Conservation (phyloP, 2,329 filamentous ascomycete species). For the Phialophora verrucosa region DNA sequence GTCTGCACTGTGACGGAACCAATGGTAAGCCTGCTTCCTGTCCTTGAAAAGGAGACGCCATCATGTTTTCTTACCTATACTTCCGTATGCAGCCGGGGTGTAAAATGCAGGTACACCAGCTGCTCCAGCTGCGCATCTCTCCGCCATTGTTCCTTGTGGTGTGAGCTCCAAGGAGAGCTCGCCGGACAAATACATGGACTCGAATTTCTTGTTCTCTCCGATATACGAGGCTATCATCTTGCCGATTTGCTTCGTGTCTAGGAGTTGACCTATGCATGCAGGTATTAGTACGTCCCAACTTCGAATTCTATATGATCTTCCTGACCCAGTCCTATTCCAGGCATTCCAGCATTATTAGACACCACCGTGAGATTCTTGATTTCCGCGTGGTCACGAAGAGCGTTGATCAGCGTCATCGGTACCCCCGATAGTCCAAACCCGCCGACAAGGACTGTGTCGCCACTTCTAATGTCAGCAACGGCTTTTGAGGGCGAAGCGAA, state of each 20-base stretch:
- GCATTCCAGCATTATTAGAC: neutral
- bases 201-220: neutral
- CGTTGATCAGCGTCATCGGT: neutral
- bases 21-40: neutral
- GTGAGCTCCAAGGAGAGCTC: neutral
- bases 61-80: neutral
- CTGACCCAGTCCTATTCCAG: neutral
- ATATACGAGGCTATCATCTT: neutral
- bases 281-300: neutral
- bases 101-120: neutral
- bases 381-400: neutral
- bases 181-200: neutral
- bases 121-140: neutral
- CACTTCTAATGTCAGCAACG: neutral
- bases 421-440: neutral
- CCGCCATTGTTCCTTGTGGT: neutral
- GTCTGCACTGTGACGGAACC: neutral
- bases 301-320: neutral
- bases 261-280: neutral
- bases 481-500: neutral
- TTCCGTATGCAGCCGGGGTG: neutral
- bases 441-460: neutral
- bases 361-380: neutral
- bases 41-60: neutral
- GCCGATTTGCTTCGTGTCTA: neutral